These are phyloP conservation scores for Ceratobasidium sp. DNA, from an alignment of 1,284 basidiomycete genomes.

Conservation along the genomic window DNA sequence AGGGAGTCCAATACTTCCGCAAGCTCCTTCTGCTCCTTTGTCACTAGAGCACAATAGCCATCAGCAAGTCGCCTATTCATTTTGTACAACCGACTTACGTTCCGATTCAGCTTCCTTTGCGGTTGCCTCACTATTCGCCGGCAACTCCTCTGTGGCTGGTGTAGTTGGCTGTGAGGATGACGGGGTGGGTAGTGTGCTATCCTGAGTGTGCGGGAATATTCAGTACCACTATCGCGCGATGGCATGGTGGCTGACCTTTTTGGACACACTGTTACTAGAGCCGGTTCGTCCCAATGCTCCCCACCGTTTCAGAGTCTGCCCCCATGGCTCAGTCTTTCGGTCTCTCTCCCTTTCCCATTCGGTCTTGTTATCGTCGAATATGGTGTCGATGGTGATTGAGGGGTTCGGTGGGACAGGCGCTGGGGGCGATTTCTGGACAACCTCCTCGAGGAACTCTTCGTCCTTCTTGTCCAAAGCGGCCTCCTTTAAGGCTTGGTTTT, in stretches of 20 bases:
- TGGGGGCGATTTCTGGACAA: slow-evolving; percentile 16
- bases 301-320: slow-evolving; percentile 31
- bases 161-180: slow-evolving; percentile 8
- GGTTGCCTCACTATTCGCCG: neutral
- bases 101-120: slow-evolving; percentile 12
- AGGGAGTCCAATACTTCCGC: slow-evolving; percentile 33
- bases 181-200: neutral
- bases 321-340: slow-evolving; percentile 29
- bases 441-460: slow-evolving; percentile 27
- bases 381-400: slow-evolving; percentile 9
- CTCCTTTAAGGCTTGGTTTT: slow-evolving; percentile 33
- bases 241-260: slow-evolving; percentile 17
- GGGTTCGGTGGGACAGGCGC: slow-evolving; percentile 15
- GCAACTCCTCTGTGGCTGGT: neutral
- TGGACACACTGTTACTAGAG: slow-evolving; percentile 29
- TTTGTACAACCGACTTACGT: neutral
- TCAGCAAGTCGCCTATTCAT: no score
- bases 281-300: slow-evolving; percentile 20
- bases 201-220: neutral
- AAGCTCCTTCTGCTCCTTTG: slow-evolving; percentile 33
- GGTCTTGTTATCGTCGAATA: slow-evolving; percentile 36
- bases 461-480: slow-evolving; percentile 35
- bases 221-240: neutral
- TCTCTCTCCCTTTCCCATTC: slow-evolving; percentile 34
- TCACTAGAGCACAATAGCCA: neutral